Conservation (phyloP, 306 rosid species). For the Vicia faba region DNA sequence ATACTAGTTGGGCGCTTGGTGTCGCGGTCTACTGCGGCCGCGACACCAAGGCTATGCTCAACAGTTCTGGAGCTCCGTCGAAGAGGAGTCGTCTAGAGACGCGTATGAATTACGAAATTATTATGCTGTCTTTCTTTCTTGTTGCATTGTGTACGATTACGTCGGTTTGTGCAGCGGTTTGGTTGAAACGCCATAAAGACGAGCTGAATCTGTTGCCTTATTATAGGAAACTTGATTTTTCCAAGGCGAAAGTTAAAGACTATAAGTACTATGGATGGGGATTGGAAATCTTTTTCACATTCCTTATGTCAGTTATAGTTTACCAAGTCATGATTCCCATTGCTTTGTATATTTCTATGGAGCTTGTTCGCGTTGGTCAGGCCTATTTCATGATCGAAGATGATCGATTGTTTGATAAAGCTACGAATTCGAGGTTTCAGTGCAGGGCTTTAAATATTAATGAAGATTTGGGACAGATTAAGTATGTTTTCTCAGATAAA, state of each 20-base stretch:
- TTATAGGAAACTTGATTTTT: constrained; percentile 63
- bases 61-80: constrained; percentile 92
- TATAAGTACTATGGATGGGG: constrained; percentile 83
- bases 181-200: constrained; percentile 63
- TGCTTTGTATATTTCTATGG: constrained; percentile 93
- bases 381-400: constrained; percentile 91
- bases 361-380: constrained; percentile 93
- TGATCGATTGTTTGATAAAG: constrained; percentile 69
- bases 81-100: constrained; percentile 94
- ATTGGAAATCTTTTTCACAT: constrained; percentile 71
- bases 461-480: constrained; percentile 95
- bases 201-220: constrained; percentile 61
- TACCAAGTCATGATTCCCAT: constrained; percentile 99
- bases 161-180: constrained; percentile 75
- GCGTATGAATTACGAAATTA: constrained; percentile 81
- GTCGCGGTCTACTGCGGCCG: constrained; percentile 83
- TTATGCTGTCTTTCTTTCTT: constrained; percentile 71
- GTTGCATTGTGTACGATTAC: constrained; percentile 64
- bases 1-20: constrained; percentile 88
- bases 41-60: constrained; percentile 92
- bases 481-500: constrained; percentile 90
- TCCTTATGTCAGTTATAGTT: constrained; percentile 94
- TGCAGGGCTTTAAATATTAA: constrained; percentile 92
- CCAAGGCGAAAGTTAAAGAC: constrained; percentile 32
- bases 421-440: constrained; percentile 76